phyloP scores from a whole-genome alignment of 177 flowering plant species.

The Vitis hybrid region DNA sequence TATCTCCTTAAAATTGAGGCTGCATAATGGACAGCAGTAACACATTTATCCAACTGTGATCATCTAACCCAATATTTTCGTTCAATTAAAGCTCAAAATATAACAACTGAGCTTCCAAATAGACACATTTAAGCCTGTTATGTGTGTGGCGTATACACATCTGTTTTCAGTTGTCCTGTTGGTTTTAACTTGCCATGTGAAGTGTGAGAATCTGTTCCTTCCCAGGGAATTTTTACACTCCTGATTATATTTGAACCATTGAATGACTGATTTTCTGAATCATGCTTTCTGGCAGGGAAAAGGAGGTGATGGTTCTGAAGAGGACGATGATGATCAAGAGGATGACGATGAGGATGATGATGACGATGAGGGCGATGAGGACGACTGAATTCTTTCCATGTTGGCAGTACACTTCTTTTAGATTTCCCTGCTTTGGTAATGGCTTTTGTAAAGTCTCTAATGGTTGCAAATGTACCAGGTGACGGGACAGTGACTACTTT shows the following conservation, averaged over 20 bases:
- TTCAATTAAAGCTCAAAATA: too few relatives aligned
- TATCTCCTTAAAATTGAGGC: too few relatives aligned
- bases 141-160: too few relatives aligned
- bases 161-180: too few relatives aligned
- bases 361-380: constrained; percentile 31
- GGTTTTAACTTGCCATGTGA: too few relatives aligned
- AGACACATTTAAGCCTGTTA: too few relatives aligned
- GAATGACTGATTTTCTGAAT: neutral
- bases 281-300: constrained; percentile 39
- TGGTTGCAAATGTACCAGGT: constrained; percentile 14
- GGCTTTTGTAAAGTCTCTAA: constrained; percentile 23
- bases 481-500: constrained; percentile 4
- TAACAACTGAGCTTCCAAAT: too few relatives aligned
- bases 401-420: neutral
- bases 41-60: too few relatives aligned
- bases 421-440: constrained; percentile 14
- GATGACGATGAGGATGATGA: constrained; percentile 44
- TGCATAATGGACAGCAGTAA: too few relatives aligned
- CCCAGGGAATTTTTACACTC: neutral
- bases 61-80: too few relatives aligned
- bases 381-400: constrained; percentile 11
- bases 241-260: too few relatives aligned
- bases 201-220: neutral
- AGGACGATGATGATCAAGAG: constrained; percentile 39
- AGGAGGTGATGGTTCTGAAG: constrained; percentile 40